phyloP scores from a whole-genome alignment of 495 filamentous ascomycete species.

The Penicillium malachiteum region DNA sequence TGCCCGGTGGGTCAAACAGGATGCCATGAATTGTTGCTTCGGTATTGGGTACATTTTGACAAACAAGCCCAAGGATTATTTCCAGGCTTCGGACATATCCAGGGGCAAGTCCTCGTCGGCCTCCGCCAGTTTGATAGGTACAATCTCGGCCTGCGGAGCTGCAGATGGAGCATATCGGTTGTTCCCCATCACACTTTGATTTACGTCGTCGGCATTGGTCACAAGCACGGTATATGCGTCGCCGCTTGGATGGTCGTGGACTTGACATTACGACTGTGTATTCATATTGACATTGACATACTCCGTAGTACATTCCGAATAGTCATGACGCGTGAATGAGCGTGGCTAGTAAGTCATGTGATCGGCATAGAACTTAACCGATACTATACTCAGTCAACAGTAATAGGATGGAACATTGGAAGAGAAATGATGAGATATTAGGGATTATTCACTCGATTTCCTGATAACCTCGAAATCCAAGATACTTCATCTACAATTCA shows the following conservation, averaged over 20 bases:
- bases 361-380: conserved; percentile 19
- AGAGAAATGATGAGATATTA: not conserved
- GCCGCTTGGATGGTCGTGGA: conserved; percentile 30
- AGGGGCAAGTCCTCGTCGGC: conserved; percentile 62
- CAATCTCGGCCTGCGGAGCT: conserved; percentile 49
- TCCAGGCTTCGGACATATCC: conserved; percentile 66
- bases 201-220: conserved; percentile 60
- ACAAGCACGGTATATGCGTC: conserved; percentile 59
- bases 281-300: not conserved
- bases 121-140: conserved; percentile 57
- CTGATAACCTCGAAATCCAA: too few species aligned
- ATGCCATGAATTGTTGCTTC: conserved; percentile 32
- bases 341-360: conserved; percentile 13
- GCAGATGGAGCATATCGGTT: conserved; percentile 59
- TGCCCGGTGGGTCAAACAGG: conserved; percentile 36
- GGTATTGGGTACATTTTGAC: conserved; percentile 28
- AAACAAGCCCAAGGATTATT: conserved; percentile 41
- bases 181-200: conserved; percentile 60
- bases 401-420: not conserved
- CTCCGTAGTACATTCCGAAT: not conserved
- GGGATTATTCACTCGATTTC: too few species aligned
- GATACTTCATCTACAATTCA: too few species aligned
- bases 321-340: not conserved
- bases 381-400: not conserved
- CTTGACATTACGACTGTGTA: conserved; percentile 2